Base-by-base conservation (phyloP, 495 filamentous ascomycete species). In the Neurospora sp. region DNA sequence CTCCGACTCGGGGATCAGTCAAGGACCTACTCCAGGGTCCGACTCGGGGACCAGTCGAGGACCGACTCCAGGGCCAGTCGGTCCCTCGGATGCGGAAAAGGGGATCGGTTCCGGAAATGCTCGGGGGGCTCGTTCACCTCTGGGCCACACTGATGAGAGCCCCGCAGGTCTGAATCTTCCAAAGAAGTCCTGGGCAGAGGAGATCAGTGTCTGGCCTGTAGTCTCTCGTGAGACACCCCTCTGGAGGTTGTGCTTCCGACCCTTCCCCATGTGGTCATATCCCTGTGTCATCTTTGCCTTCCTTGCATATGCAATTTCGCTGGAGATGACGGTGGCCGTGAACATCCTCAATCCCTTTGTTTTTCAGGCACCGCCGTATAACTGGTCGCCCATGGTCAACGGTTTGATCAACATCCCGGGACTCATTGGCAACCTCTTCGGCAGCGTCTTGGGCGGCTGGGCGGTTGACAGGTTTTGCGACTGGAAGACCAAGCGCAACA, bases 291-390 rank as follows among this genome's bases (percentile, higher is more conserved):
- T 83, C 70, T 84, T 82, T 70, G 75, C 82, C 18, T 83, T 81
- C 45, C 79, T 84, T 10, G 81, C 80, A 38, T 83, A 84, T 72
- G 82, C 86, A 7, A 77, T 82, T 3, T 81, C 79, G 27, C 79
- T 84, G n/a, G 89, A 87, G 48, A 86, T 86, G 74, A 85, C 81
- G 22, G 87, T 90, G 76, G 81, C 91, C 73, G 88, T 89, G 22
- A 80, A 91, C 75, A 91, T 91, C 75, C 82, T 92, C 35, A 91
- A 89, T 37, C 85, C 91, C 27, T 89, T 89, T 75, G 87, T 85
- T 2, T 89, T 92, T 70, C 86, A 88, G 22, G 86, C 85, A 3
- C 89, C 90, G 12, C 90, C 89, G 0, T 92, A 91, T 76, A 87
- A 84, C 73, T 88, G 88, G 82, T 86, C 82, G 70, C 82, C 85